Conservation (phyloP, 1,139 yeast species). For the Yamadazyma membranifaciens region DNA sequence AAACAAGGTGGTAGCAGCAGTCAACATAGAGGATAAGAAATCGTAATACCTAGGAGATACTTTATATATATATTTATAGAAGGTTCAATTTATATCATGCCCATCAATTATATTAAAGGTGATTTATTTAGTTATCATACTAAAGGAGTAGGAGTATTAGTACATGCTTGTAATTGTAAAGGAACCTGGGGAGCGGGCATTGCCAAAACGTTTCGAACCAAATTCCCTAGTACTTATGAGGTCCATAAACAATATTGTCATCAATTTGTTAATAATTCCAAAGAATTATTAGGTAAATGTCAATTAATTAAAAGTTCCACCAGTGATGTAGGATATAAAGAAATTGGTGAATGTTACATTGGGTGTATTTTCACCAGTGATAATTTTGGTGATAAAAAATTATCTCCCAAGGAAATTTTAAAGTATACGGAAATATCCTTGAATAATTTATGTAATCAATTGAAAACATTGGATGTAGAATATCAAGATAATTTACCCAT, state of each 20-base stretch:
- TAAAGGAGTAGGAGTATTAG: slow-evolving; percentile 39
- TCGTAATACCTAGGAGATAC: background rate
- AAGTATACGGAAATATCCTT: slow-evolving; percentile 48
- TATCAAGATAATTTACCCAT: slow-evolving; percentile 19
- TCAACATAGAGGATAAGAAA: too few relatives aligned
- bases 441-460: slow-evolving; percentile 41
- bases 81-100: background rate
- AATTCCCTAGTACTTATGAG: slow-evolving; percentile 53
- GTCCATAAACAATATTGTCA: slow-evolving; percentile 50
- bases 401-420: slow-evolving; percentile 39
- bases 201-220: slow-evolving; percentile 49
- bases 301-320: slow-evolving; percentile 40
- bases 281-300: slow-evolving; percentile 52
- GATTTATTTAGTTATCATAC: slow-evolving; percentile 51
- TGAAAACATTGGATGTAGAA: slow-evolving; percentile 19
- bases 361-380: slow-evolving; percentile 75
- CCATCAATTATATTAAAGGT: slow-evolving; percentile 47
- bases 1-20: background rate
- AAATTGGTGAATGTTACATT: slow-evolving; percentile 29
- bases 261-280: slow-evolving; percentile 21
- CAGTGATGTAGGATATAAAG: slow-evolving; percentile 27
- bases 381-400: slow-evolving; percentile 26
- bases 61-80: background rate
- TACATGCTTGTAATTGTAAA: slow-evolving; percentile 77
- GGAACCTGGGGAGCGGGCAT: slow-evolving; percentile 90